Base-by-base conservation (phyloP, 2,329 filamentous ascomycete genomes). In the Verticillium alfalfae region DNA sequence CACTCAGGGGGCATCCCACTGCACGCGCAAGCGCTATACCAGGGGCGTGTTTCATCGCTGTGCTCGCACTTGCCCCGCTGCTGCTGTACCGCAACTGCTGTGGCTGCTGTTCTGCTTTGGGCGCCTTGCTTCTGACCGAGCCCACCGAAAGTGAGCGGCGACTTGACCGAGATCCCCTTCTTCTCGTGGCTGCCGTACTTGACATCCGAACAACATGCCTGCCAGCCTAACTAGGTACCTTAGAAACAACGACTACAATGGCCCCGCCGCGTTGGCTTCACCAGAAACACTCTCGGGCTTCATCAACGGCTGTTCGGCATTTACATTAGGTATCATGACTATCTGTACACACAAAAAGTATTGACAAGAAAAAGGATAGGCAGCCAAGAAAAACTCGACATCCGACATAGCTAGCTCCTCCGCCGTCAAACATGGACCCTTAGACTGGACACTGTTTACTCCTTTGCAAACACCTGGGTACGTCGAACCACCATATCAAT, bases 401-500 rank as follows among this genome's bases (percentile, higher is more conserved):
- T 34, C 57, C 38, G 26, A 5, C 12, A 31, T 4, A 34, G 41
- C 58, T 54, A 34, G 41, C 58, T 54, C 58, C 41, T 18, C 39
- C 41, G 37, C 58, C n/a, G 31, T 59, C 41, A 7, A 5, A 31
- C 8, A 12, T n/a, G 26, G 15, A 16, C 22, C 8, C 15, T 22
- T 39, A 8, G 12, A 39, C 57, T 18, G 39, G 34, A 22, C 26
- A 31, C 26, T 4, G 3, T 31, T 37, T 58, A 36, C 45, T 54
- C 31, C 26, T 36, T 56, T n/a, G 54, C 15, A 13, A 56, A 52
- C n/a, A 12, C 34, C 58, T 59, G 41, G 12, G n/a, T 38, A 31
- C 58, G 41, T 45, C 45, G 31, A 34, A 54, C 58, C 34, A 59
- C 58, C 58, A 59, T 59, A 13, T 59, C 58, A 18, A 59, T 54